A percentile compares a stretch with the other conserved stretches of the same genome.
These are phyloP conservation scores for Endocarpon pusillum DNA, from an alignment of 495 filamentous ascomycete genomes.

Conservation along the genomic window DNA sequence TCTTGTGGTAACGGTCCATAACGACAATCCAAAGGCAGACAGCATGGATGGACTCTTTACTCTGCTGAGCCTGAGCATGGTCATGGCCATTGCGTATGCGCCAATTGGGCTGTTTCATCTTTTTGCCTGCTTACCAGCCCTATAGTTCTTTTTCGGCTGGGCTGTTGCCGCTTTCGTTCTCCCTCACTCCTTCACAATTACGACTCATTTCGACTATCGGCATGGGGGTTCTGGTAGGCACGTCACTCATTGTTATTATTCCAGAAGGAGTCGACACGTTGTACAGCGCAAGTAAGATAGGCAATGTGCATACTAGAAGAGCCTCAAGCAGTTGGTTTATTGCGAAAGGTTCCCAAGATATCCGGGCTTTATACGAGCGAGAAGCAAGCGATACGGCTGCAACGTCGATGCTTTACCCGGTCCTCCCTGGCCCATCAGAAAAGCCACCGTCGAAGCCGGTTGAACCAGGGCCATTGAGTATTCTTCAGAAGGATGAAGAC, in stretches of 20 bases:
- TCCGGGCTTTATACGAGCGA: too few relatives aligned
- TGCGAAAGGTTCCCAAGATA: conserved; percentile 9
- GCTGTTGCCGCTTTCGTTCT: conserved; percentile 77
- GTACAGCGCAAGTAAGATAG: conserved; percentile 38
- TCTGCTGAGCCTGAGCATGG: conserved; percentile 65
- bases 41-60: conserved; percentile 79
- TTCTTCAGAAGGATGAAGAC: conserved; percentile 7
- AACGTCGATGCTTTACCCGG: not conserved
- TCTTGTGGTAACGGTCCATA: too few relatives aligned
- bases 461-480: conserved; percentile 9
- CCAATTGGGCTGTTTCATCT: conserved; percentile 2
- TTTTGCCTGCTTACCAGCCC: conserved; percentile 10
- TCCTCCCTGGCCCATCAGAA: conserved; percentile 1
- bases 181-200: conserved; percentile 74
- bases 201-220: conserved; percentile 83
- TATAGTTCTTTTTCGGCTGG: conserved; percentile 86
- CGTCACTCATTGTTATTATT: conserved; percentile 90
- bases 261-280: conserved; percentile 91
- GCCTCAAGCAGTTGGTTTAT: too few relatives aligned
- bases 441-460: conserved; percentile 12
- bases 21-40: too few relatives aligned
- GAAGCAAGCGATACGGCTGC: not conserved
- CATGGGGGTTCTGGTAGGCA: conserved; percentile 87
- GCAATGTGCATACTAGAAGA: conserved; percentile 14
- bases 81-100: conserved; percentile 88